These are phyloP conservation scores for Fusarium camptoceras DNA, from an alignment of 2,329 filamentous ascomycete species.

Conservation along the genomic window DNA sequence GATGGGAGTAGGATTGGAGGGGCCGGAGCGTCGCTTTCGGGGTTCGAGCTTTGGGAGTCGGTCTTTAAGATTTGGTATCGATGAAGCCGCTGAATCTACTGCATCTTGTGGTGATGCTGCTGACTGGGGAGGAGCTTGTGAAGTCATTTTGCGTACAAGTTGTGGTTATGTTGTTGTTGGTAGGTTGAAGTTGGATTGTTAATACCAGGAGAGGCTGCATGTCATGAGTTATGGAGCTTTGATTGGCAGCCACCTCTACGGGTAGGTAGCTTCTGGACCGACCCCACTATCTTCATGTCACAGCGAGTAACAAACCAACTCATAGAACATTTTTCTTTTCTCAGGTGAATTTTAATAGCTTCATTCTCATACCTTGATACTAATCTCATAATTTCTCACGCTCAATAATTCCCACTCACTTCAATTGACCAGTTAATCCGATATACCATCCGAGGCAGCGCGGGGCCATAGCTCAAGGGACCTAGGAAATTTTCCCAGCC, in stretches of 20 bases:
- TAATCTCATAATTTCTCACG: neutral
- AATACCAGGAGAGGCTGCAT: constrained; percentile 16
- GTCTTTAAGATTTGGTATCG: constrained; percentile 57
- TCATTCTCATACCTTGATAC: neutral
- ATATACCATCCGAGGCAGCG: constrained; percentile 3
- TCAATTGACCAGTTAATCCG: neutral
- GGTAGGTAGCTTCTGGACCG: constrained; percentile 19
- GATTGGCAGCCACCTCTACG: constrained; percentile 23
- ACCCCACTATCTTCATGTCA: constrained; percentile 21
- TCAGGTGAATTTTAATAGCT: neutral
- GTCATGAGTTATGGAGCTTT: constrained; percentile 25
- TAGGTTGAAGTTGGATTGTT: constrained; percentile 15
- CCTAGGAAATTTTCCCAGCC: constrained; percentile 36
- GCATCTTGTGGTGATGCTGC: constrained; percentile 18
- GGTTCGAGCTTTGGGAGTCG: constrained; percentile 76
- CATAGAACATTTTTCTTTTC: constrained; percentile 2
- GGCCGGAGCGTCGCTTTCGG: constrained; percentile 64
- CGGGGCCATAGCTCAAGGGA: constrained; percentile 13
- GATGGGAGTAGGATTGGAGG: constrained; percentile 69
- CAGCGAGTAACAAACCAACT: constrained; percentile 14
- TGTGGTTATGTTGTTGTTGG: constrained; percentile 16
- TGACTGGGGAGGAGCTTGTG: constrained; percentile 31
- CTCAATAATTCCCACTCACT: neutral
- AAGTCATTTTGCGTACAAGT: constrained; percentile 42
- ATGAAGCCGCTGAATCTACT: constrained; percentile 31